A percentile compares a stretch with the other conserved stretches of the same genome.
Conservation (phyloP, 2,329 filamentous ascomycete species). For the Colletotrichum agaves region DNA sequence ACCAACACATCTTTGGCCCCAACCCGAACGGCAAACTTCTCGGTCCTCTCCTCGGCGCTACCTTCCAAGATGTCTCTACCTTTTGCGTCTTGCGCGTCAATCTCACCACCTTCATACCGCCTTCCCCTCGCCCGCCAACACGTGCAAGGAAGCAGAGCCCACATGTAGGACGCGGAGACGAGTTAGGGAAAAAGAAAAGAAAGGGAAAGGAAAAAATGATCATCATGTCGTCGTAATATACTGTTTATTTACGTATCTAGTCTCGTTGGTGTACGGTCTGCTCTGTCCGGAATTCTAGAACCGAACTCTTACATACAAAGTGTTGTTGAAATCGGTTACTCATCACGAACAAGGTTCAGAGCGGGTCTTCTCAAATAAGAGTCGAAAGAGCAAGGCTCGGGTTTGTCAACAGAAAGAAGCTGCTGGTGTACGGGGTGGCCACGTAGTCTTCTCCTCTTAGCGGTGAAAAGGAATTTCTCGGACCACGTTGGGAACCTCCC, state of each 20-base stretch:
- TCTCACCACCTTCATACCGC: too few relatives aligned
- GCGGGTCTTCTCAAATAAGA: neutral
- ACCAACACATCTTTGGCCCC: too few relatives aligned
- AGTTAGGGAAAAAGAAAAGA: neutral
- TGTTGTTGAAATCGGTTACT: constrained; percentile 5
- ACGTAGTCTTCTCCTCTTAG: neutral
- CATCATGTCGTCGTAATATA: neutral
- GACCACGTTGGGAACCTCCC: neutral
- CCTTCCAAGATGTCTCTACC: too few relatives aligned
- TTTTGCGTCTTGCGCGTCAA: too few relatives aligned
- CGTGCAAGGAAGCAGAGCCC: neutral
- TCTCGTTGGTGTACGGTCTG: neutral
- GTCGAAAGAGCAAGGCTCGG: neutral
- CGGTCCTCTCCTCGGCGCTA: too few relatives aligned
- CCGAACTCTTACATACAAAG: neutral
- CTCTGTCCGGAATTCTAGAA: neutral
- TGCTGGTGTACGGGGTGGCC: neutral
- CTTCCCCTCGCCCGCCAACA: too few relatives aligned
- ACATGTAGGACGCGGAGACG: neutral
- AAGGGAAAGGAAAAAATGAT: neutral
- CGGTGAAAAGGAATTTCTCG: neutral
- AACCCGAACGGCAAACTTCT: too few relatives aligned
- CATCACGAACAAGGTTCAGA: neutral
- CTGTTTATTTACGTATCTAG: constrained; percentile 4
- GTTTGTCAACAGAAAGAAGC: too few relatives aligned